Evolutionary conservation across 2,329 filamentous ascomycete genomes (phyloP).

Genomic region (Cytospora chrysosperma): DNA sequence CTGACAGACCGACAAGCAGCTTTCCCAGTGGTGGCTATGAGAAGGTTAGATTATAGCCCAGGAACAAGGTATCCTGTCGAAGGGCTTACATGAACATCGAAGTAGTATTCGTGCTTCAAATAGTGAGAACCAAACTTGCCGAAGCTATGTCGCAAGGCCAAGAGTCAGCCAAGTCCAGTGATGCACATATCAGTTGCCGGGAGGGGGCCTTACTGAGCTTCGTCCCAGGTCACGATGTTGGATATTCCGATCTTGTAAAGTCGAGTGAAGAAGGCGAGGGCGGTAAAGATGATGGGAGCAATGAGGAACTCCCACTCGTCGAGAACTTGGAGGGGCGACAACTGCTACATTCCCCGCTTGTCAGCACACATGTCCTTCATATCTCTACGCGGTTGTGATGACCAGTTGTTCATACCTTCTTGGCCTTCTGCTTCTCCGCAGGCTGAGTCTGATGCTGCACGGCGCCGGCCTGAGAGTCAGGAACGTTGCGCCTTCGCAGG

Average conservation of each 20-base stretch:
- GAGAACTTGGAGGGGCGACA: constrained; percentile 61
- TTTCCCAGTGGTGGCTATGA: constrained; percentile 86
- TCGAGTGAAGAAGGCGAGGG: constrained; percentile 64
- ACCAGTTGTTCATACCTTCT: constrained; percentile 46
- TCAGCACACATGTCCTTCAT: constrained; percentile 25
- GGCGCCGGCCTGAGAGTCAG: constrained; percentile 35
- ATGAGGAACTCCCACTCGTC: constrained; percentile 63
- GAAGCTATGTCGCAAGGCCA: constrained; percentile 54
- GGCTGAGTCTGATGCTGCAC: constrained; percentile 38
- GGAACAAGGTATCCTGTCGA: background rate
- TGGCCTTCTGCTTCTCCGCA: constrained; percentile 60
- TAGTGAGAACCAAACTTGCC: constrained; percentile 99
- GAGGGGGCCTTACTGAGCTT: constrained; percentile 57
- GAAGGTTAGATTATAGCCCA: constrained; percentile 24
- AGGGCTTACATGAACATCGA: constrained; percentile 59
- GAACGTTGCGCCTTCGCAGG: constrained; percentile 55
- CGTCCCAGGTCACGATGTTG: constrained; percentile 66
- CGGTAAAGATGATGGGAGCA: constrained; percentile 60
- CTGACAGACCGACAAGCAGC: constrained; percentile 95
- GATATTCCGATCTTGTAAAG: constrained; percentile 69
- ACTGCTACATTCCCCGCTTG: constrained; percentile 37
- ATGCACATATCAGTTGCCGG: constrained; percentile 6
- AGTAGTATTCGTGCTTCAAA: constrained; percentile 99
- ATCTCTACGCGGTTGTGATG: background rate
- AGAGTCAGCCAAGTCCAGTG: constrained; percentile 30